These are phyloP conservation scores for Botryosphaeria dothidea DNA, from an alignment of 2,329 filamentous ascomycete species.

Conservation along the genomic window DNA sequence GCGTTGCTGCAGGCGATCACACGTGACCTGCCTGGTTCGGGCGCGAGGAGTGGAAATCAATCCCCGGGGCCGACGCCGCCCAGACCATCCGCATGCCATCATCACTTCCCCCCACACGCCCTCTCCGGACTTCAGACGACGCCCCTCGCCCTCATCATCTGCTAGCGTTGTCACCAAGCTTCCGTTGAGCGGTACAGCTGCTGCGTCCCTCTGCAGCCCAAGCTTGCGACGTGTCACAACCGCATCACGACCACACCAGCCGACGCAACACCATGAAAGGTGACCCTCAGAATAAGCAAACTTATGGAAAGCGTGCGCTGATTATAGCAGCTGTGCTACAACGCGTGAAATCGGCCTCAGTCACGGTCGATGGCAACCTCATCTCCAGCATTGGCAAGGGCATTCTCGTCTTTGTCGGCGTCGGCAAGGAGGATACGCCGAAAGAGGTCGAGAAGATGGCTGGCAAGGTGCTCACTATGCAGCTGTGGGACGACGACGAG, in stretches of 20 bases:
- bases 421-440: constrained; percentile 85
- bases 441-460: constrained; percentile 86
- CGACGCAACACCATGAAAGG: constrained; percentile 18
- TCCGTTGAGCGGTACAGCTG: background rate
- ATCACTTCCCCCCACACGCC: background rate
- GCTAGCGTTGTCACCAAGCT: background rate
- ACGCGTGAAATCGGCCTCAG: constrained; percentile 90
- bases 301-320: background rate
- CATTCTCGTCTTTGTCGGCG: constrained; percentile 85
- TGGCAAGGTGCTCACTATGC: constrained; percentile 83
- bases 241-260: background rate
- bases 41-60: too few species aligned
- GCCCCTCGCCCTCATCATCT: background rate
- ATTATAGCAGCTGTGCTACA: constrained; percentile 75
- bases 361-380: constrained; percentile 87
- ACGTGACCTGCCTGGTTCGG: background rate
- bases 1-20: constrained; percentile 8
- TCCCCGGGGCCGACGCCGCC: background rate
- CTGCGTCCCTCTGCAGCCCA: background rate
- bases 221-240: constrained; percentile 16
- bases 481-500: constrained; percentile 82
- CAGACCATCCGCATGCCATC: constrained; percentile 6
- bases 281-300: constrained; percentile 7
- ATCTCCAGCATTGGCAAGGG: constrained; percentile 91
- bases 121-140: background rate